Percentiles rank a stretch among this genome's conserved stretches.
phyloP scores from a whole-genome alignment of 1,139 yeast species.

The Magnusiomyces fungicola region DNA sequence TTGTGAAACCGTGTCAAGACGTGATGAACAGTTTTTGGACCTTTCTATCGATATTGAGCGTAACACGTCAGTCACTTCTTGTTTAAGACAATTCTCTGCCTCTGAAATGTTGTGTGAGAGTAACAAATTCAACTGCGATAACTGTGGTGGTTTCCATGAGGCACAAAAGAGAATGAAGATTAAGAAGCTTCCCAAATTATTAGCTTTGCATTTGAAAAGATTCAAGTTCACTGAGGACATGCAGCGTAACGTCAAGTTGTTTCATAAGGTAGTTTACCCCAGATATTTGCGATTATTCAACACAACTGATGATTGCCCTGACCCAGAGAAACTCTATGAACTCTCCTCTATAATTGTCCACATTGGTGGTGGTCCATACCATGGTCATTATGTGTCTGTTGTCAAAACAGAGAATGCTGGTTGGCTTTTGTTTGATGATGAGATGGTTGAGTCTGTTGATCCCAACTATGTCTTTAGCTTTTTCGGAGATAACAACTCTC shows the following conservation, averaged over 20 bases:
- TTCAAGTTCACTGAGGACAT: slow-evolving; percentile 84
- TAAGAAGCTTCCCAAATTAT: slow-evolving; percentile 65
- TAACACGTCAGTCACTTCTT: slow-evolving; percentile 64
- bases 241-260: slow-evolving; percentile 76
- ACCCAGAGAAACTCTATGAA: slow-evolving; percentile 60
- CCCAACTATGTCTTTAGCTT: slow-evolving; percentile 78
- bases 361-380: slow-evolving; percentile 96
- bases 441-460: slow-evolving; percentile 82
- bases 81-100: slow-evolving; percentile 73
- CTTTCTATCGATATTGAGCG: slow-evolving; percentile 79
- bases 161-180: slow-evolving; percentile 90
- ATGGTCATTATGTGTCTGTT: slow-evolving; percentile 88
- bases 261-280: slow-evolving; percentile 80
- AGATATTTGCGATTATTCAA: slow-evolving; percentile 65
- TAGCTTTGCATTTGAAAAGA: slow-evolving; percentile 80
- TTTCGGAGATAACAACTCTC: slow-evolving; percentile 82
- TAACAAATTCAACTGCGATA: slow-evolving; percentile 89
- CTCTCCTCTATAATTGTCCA: slow-evolving; percentile 83
- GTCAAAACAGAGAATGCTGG: slow-evolving; percentile 74
- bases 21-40: slow-evolving; percentile 83
- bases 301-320: slow-evolving; percentile 51
- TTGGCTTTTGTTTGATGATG: slow-evolving; percentile 93
- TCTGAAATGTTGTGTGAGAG: slow-evolving; percentile 80
- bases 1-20: slow-evolving; percentile 78
- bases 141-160: slow-evolving; percentile 85